A percentile compares a stretch with the other conserved stretches of the same genome.
These are phyloP conservation scores for Aureobasidium sp. DNA, from an alignment of 2,329 filamentous ascomycete genomes.

Conservation along the genomic window DNA sequence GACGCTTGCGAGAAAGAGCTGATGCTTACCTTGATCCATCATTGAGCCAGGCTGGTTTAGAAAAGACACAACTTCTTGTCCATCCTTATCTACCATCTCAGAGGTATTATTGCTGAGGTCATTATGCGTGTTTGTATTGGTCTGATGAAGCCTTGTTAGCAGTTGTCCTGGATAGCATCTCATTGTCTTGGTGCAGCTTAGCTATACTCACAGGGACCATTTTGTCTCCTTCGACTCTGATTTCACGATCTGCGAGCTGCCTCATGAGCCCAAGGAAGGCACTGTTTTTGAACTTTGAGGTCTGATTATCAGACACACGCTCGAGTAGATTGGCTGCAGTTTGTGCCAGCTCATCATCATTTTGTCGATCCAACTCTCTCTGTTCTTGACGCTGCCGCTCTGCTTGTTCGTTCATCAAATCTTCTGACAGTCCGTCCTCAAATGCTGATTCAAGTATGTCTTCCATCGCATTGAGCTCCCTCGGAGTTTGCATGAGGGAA, in stretches of 20 bases:
- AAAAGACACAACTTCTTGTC: slow-evolving; percentile 26
- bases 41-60: slow-evolving; percentile 19
- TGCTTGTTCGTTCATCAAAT: background rate
- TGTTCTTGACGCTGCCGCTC: slow-evolving; percentile 3
- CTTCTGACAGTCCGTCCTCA: background rate
- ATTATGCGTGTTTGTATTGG: background rate
- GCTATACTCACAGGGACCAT: slow-evolving; percentile 46
- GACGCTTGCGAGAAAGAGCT: background rate
- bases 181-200: slow-evolving; percentile 1
- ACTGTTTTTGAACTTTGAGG: slow-evolving; percentile 69
- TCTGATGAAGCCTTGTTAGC: background rate
- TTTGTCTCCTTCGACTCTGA: slow-evolving; percentile 63
- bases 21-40: slow-evolving; percentile 6
- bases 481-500: background rate
- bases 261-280: slow-evolving; percentile 72
- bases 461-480: background rate
- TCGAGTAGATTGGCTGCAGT: slow-evolving; percentile 65
- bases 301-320: slow-evolving; percentile 59
- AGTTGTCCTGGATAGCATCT: background rate
- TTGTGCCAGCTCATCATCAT: slow-evolving; percentile 60
- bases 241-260: slow-evolving; percentile 61
- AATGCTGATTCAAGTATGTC: background rate
- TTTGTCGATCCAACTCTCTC: slow-evolving; percentile 20
- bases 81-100: slow-evolving; percentile 16
- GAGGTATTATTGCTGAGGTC: background rate